Conservation (phyloP, 208 protist species). For the Trypanosoma avium region DNA sequence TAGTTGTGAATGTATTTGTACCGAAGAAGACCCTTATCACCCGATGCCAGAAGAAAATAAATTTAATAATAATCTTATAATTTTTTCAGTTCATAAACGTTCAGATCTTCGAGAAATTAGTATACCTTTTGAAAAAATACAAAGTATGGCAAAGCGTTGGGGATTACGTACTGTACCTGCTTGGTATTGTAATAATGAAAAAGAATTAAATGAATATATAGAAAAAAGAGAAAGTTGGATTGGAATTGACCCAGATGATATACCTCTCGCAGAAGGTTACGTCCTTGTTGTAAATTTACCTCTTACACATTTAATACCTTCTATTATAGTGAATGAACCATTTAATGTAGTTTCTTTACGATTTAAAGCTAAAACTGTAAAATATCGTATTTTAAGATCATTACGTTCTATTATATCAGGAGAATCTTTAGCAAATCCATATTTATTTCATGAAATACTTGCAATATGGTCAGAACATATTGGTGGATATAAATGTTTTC, state of each 20-base stretch:
- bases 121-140: slow-evolving; percentile 33
- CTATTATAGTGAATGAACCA: background rate
- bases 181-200: slow-evolving; percentile 9
- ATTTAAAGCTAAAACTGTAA: slow-evolving; percentile 80
- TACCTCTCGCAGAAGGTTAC: slow-evolving; percentile 76
- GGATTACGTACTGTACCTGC: slow-evolving; percentile 43
- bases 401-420: slow-evolving; percentile 65
- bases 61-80: slow-evolving; percentile 54
- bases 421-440: slow-evolving; percentile 44
- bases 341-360: slow-evolving; percentile 57
- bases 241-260: slow-evolving; percentile 18
- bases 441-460: slow-evolving; percentile 58
- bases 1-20: slow-evolving; percentile 74
- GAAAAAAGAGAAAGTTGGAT: slow-evolving; percentile 35
- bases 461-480: slow-evolving; percentile 38
- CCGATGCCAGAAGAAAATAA: slow-evolving; percentile 58
- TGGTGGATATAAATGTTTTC: slow-evolving; percentile 20
- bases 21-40: slow-evolving; percentile 48
- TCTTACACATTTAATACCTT: background rate
- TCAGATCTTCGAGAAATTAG: slow-evolving; percentile 47
- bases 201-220: slow-evolving; percentile 35
- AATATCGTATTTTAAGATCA: slow-evolving; percentile 75
- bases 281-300: slow-evolving; percentile 64
- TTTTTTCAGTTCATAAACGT: slow-evolving; percentile 61
- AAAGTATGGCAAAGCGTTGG: slow-evolving; percentile 34